Percentiles rank a stretch among this genome's conserved stretches.
Evolutionary conservation across 192 early-diverging fungal genomes (phyloP).

Genomic region (Cetraspora pellucida): DNA sequence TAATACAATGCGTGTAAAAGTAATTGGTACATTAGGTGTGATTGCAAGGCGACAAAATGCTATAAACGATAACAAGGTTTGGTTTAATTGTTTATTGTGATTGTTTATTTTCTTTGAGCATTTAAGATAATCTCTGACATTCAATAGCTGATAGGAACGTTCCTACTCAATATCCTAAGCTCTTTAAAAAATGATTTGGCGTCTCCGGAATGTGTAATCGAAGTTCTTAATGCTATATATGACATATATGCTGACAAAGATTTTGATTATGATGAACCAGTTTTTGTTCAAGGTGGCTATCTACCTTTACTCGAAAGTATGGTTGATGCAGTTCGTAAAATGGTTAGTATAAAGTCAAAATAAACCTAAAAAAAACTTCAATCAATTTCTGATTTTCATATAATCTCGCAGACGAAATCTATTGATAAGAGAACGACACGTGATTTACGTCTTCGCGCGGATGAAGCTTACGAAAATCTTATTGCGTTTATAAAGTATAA

Average conservation of each 20-base stretch:
- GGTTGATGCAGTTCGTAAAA: slow-evolving; percentile 50
- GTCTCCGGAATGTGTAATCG: slow-evolving; percentile 55
- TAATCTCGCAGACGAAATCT: slow-evolving; percentile 42
- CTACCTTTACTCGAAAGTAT: slow-evolving; percentile 58
- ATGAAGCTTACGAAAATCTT: slow-evolving; percentile 80
- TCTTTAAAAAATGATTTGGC: slow-evolving; percentile 37
- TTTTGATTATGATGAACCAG: slow-evolving; percentile 83
- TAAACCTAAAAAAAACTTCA: neutral
- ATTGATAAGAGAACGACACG: slow-evolving; percentile 74
- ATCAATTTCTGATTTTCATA: neutral
- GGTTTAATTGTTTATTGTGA: slow-evolving; percentile 14
- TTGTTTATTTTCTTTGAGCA: neutral
- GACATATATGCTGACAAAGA: slow-evolving; percentile 85
- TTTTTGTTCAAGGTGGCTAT: slow-evolving; percentile 76
- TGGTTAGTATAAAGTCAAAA: slow-evolving; percentile 43
- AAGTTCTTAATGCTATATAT: slow-evolving; percentile 82
- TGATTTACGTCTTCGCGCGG: slow-evolving; percentile 73
- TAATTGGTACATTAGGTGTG: slow-evolving; percentile 72
- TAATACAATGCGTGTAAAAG: slow-evolving; percentile 64
- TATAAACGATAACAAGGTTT: slow-evolving; percentile 63
- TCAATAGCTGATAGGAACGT: slow-evolving; percentile 64
- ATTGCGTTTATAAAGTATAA: slow-evolving; percentile 90
- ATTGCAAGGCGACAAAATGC: slow-evolving; percentile 73
- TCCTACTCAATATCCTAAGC: slow-evolving; percentile 55
- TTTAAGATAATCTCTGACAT: neutral